Evolutionary conservation across 331 rosid genomes (phyloP).

Genomic region (Pyracantha coccinea): DNA sequence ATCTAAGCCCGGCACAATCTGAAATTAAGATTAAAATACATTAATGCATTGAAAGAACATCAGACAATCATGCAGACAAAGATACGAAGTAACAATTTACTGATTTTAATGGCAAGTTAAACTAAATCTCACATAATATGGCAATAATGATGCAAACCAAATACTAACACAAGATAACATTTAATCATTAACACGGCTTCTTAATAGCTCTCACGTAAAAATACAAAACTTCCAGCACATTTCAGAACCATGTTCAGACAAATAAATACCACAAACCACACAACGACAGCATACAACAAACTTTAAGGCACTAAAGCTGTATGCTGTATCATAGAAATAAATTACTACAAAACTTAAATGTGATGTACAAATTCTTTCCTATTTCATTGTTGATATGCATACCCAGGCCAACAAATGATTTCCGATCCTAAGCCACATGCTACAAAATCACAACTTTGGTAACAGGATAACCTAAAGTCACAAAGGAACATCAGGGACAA

Average conservation of each 20-base stretch:
- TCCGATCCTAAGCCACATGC: background rate
- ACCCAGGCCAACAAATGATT: background rate
- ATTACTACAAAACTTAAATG: background rate
- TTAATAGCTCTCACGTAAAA: background rate
- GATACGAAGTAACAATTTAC: background rate
- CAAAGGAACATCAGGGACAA: background rate
- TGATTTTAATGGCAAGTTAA: background rate
- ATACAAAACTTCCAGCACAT: background rate
- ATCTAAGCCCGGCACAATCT: conserved; percentile 55
- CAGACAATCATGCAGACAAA: background rate
- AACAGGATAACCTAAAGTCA: background rate
- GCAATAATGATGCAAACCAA: background rate
- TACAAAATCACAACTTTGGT: background rate
- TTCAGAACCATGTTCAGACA: background rate
- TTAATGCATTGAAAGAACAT: background rate
- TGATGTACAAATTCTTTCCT: background rate
- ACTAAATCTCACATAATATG: background rate
- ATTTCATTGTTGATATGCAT: background rate
- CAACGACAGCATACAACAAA: background rate
- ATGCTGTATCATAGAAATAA: background rate
- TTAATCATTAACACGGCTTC: background rate
- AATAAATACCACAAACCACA: background rate
- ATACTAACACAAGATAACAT: background rate
- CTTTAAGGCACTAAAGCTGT: background rate
- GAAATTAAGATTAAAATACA: background rate